Percentiles rank a stretch among this genome's conserved stretches.
Evolutionary conservation across 495 filamentous ascomycete species (phyloP).

Genomic region (Tetracladium setigerum): DNA sequence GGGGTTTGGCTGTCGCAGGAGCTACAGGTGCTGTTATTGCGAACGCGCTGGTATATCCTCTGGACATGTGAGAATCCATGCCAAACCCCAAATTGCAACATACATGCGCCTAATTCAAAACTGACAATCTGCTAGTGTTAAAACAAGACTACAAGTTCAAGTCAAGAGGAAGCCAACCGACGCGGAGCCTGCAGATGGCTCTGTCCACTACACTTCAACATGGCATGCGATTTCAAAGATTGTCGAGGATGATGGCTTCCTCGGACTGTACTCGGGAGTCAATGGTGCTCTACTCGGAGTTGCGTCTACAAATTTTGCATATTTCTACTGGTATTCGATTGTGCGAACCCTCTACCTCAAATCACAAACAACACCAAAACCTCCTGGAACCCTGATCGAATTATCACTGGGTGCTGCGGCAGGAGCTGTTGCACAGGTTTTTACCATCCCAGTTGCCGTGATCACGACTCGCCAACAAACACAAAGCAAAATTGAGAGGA

Average conservation of each 20-base stretch:
- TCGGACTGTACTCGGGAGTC: constrained; percentile 86
- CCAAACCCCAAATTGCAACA: neutral
- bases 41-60: constrained; percentile 91
- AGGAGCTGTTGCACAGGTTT: constrained; percentile 87
- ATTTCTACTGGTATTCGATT: constrained; percentile 98
- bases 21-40: constrained; percentile 90
- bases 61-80: constrained; percentile 73
- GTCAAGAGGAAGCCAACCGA: constrained; percentile 57
- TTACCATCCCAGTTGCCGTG: constrained; percentile 93
- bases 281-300: constrained; percentile 81
- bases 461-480: constrained; percentile 96
- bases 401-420: constrained; percentile 80
- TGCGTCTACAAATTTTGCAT: constrained; percentile 96
- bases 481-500: constrained; percentile 69
- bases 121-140: constrained; percentile 52
- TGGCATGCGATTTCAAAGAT: constrained; percentile 87
- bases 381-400: constrained; percentile 79
- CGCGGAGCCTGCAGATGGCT: constrained; percentile 29
- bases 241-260: constrained; percentile 67
- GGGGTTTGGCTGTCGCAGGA: constrained; percentile 88
- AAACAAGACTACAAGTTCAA: constrained; percentile 96
- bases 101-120: neutral
- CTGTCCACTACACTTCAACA: constrained; percentile 73
- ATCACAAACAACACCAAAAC: constrained; percentile 48
- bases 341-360: constrained; percentile 78